Base-by-base conservation (phyloP, 1,284 basidiomycete genomes). In the Omphalotus olearius region DNA sequence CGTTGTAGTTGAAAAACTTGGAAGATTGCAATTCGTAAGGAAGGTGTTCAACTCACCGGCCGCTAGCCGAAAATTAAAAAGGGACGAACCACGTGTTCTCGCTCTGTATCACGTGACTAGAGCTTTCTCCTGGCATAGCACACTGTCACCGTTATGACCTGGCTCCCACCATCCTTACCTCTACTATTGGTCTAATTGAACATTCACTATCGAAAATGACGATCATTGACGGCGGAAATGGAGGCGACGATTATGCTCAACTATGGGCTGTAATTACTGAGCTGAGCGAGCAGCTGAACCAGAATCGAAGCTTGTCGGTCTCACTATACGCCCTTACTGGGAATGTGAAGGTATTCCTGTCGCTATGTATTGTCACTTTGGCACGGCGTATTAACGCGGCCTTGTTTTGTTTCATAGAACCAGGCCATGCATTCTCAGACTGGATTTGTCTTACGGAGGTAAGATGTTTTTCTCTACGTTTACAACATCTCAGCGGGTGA, bases 381-480 rank as follows among this genome's bases (percentile, higher is more conserved):
- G 20, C n/a, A 26, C 30, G 30, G 9, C 7, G 28, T 20, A 38
- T 7, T 14, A 6, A 23, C 26, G 16, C 37, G 26, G 38, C 17
- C 45, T 42, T 23, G 20, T 41, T 47, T 9, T 42, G 13, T 11
- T 56, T 17, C 50, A 18, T 60, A 87, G 85, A 73, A 70, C 35
- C 83, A 86, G 65, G 80, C 83, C 4, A 66, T 82, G 14, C 83
- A 88, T 63, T 76, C 83, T 23, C 83, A 88, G 61, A 93, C 92
- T 0, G 96, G 96, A 1, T 99, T 95, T 67, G 93, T 97, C 6
- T 71, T 99, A 36, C 80, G 95, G 53, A 81, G 93, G 73, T 86
- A 58, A 39, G 79, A 70, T 35, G 1, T 18, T 2, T 7, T 44
- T 39, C 23, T 30, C 20, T 13, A 33, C 7, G 9, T 37, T 42